phyloP scores from a whole-genome alignment of 768 basidiomycete genomes.

The Boletus pseudo-olivaceus region DNA sequence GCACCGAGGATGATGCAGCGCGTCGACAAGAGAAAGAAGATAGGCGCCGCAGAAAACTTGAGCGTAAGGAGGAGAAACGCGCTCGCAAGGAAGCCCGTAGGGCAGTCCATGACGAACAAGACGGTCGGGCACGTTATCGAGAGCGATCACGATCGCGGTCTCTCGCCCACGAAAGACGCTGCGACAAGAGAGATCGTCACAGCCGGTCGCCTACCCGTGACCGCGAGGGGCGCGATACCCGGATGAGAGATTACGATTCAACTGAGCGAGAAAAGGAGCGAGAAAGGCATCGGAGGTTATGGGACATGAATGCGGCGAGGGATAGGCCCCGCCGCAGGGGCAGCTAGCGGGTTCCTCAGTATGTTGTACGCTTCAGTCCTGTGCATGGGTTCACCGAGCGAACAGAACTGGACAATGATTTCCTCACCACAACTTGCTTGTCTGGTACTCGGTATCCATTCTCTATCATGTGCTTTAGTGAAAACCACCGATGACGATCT shows the following conservation, averaged over 20 bases:
- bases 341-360: slow-evolving; percentile 14
- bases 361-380: slow-evolving; percentile 3
- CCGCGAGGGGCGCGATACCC: slow-evolving; percentile 18
- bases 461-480: slow-evolving; percentile 8
- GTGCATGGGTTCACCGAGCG: slow-evolving; percentile 5
- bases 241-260: slow-evolving; percentile 27
- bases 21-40: slow-evolving; percentile 45
- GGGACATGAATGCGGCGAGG: slow-evolving; percentile 47
- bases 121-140: slow-evolving; percentile 23
- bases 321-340: slow-evolving; percentile 28
- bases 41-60: slow-evolving; percentile 47
- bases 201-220: slow-evolving; percentile 29
- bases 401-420: slow-evolving; percentile 2
- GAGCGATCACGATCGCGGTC: slow-evolving; percentile 38
- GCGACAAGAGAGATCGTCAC: slow-evolving; percentile 22
- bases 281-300: slow-evolving; percentile 47
- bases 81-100: slow-evolving; percentile 50
- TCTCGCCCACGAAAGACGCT: slow-evolving; percentile 19
- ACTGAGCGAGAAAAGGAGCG: slow-evolving; percentile 30
- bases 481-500: slow-evolving; percentile 12
- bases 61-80: slow-evolving; percentile 59
- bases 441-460: slow-evolving; percentile 5
- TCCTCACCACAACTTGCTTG: neutral
- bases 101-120: slow-evolving; percentile 33
- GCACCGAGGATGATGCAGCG: slow-evolving; percentile 30